Evolutionary conservation across 2,329 filamentous ascomycete genomes (phyloP), one percentile per base, ranked within the genome.

Genomic region (Graphilbum fragrans): DNA sequence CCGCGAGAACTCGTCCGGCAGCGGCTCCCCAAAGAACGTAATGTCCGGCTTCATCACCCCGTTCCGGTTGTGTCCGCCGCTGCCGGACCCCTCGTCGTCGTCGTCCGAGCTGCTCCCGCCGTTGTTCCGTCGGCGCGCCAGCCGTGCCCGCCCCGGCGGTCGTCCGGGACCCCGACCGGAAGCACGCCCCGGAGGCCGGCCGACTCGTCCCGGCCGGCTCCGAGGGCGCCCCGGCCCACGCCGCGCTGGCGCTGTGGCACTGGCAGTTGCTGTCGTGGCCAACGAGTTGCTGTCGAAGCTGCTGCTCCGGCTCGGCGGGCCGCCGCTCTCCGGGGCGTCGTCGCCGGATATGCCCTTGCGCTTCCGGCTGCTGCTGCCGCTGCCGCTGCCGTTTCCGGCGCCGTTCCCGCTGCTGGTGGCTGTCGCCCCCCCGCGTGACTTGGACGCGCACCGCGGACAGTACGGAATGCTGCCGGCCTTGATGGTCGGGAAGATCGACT

Each of bases 31-130:
- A 54, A 96, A 96, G 66, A 98, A 96, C 37, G 86, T 96, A 56
- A 98, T 96, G 63, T 96, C 90, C 9, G 92, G 92, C 70, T 84
- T 94, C 86, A 94, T 94, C 56, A 94, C 78, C 43, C 85, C 86
- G 37, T 72, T 68, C 2, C 78, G 77, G 32, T 83, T 75, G 49
- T 80, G 70, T 54, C 80, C 77, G 44, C 77, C 66, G 46, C 80
- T 77, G 44, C 77, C 66, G 46, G 57, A 69, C 33, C 69, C 65
- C 22, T 27, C 27, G 22, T 81, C 77, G 22, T 81, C 77, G 45
- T 58, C 63, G 41, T 70, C 66, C 14, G 69, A 60, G 35, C 56
- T 61, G 45, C 62, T 61, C 48, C 58, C 61, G 44, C 61, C 62
- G 43, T 54, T 58, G 33, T 61, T 58, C 20, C 61, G 54, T 29